Conservation (phyloP, 805 yeast genomes). For the Torulaspora indica region DNA sequence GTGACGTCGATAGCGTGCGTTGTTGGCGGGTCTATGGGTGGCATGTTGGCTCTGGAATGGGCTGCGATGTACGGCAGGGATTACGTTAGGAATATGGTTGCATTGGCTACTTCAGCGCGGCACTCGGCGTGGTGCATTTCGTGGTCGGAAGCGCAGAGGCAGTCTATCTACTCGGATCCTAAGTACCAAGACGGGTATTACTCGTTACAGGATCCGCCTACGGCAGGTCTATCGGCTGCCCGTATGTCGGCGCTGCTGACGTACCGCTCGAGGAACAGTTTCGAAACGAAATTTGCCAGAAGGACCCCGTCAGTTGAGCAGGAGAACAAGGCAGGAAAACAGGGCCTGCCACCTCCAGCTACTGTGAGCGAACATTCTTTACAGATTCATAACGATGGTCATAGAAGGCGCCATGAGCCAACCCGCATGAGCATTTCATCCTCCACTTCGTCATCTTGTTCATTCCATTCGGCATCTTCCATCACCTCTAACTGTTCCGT, state of each 20-base stretch:
- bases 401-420: constrained; percentile 28
- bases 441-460: constrained; percentile 10
- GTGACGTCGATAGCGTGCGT: constrained; percentile 78
- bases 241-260: constrained; percentile 95
- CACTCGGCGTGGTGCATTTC: constrained; percentile 98
- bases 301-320: constrained; percentile 48
- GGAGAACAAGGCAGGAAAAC: constrained; percentile 31
- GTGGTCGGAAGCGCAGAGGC: constrained; percentile 98
- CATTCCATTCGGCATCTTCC: constrained; percentile 33
- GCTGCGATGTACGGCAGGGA: constrained; percentile 55
- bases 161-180: constrained; percentile 92
- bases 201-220: constrained; percentile 71
- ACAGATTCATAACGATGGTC: constrained; percentile 87
- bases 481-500: constrained; percentile 22
- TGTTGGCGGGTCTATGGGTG: constrained; percentile 98
- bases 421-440: constrained; percentile 19
- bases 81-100: constrained; percentile 68
- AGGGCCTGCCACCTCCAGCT: constrained; percentile 31
- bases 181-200: constrained; percentile 89
- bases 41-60: constrained; percentile 91
- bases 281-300: constrained; percentile 89
- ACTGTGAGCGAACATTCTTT: constrained; percentile 66
- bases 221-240: constrained; percentile 87
- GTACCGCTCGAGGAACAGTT: constrained; percentile 86
- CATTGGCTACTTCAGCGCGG: constrained; percentile 89